Base-by-base conservation (phyloP, 768 basidiomycete genomes). In the Trametes cinnabarina region DNA sequence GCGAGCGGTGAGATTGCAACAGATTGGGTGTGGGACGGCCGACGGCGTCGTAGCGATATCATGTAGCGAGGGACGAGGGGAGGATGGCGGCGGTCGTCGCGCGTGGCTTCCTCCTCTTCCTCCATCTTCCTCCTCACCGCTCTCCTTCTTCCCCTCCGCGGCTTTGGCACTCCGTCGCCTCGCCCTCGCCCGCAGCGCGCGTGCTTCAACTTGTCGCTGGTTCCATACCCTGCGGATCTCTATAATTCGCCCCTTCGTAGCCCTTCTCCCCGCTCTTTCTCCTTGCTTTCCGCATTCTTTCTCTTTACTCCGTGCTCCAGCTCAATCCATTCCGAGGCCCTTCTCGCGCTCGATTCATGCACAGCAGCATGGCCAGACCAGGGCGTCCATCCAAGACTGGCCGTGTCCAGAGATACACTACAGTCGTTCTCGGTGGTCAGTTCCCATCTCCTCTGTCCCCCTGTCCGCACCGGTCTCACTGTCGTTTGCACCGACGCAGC, bases 401-500 rank as follows among this genome's bases (percentile, higher is more conserved):
- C 30, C 17, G 41, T 37, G 17, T 28, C 10, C 58, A 50, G 23
- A 52, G 44, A 30, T 61, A 52, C 37, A 88, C 83, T 69, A 83
- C 86, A 22, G 90, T 92, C 57, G 87, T 92, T 43, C 84, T 92
- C 50, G 90, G 90, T 65, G 90, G 90, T 89, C 65, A 61, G 81
- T 71, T 28, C 47, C 62, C 23, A 44, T 22, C 25, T 10, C 10
- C 59, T 26, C 37, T 62, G 22, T 46, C 47, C 2, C n/a, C 3
- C 15, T 15, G 19, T 22, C 12, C 22, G 22, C 25, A 8, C 12
- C 22, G 23, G 15, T 14, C 15, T 3, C 25, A 17, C 10, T 32
- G n/a, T 26, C 3, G 61, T 35, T 42, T 44, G n/a, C n/a, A 11
- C 17, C 15, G 34, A 32, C 40, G 14, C 64, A 92, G 90, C 90